Evolutionary conservation across 805 yeast genomes (phyloP), one percentile per base, ranked within the genome.

Genomic region (Kuraishia piskuri): DNA sequence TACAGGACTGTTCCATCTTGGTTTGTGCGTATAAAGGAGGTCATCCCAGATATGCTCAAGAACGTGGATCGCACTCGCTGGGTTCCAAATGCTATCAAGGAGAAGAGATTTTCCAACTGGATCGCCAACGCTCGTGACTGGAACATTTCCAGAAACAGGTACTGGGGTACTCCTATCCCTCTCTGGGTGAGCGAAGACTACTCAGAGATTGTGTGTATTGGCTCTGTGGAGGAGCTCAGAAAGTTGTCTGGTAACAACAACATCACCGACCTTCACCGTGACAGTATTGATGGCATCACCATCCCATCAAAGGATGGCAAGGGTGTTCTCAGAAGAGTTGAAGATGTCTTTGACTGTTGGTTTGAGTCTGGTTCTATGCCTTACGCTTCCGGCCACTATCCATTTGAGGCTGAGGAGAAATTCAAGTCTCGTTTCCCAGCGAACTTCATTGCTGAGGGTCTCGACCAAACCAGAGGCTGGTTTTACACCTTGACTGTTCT

Each of bases 391-490:
- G 85, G 87, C 68, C 99, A 94, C 71, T 94, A 91, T 68, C 99
- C 99, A 60, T 94, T 94, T 69, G 97, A 92, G 73, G 80, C 82
- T 66, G 72, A 82, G 67, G 90, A 88, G 17, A 69, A 69, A 50
- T 92, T 92, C 74, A 65, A 74, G 40, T 68, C 79, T 54, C 80
- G 88, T 50, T 95, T 89, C 84, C 99, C 99, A 49, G 99, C 96
- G 48, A 92, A 94, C 71, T 94, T 94, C 73, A 94, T 94, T 64
- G 86, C 97, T 56, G 99, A 94, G 78, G 99, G 99, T 74, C 81
- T 94, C 63, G 99, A 94, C 74, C 99, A 94, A 77, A 94, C 99
- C 55, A 89, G 99, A 82, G 99, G 99, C 68, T 94, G 99, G 99
- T 94, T 94, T 75, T 94, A 94, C 73, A 94, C 99, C 52, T 79